Base-by-base conservation (phyloP, 345 rosid genomes). In the Brassica incana region DNA sequence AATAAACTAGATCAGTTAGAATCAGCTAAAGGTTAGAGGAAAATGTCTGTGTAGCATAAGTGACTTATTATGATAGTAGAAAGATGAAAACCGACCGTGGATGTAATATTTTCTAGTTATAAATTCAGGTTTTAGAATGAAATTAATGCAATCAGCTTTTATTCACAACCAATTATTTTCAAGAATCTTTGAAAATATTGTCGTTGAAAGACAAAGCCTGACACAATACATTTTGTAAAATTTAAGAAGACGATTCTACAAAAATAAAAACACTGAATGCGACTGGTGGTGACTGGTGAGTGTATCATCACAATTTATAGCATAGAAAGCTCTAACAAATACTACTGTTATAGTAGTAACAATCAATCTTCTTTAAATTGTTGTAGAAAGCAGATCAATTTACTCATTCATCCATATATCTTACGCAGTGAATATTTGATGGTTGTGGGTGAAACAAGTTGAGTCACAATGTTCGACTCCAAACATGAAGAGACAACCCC, bases 381-480 rank as follows among this genome's bases (percentile, higher is more conserved):
- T 40, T 61, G 67, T 61, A 38, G 48, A 11, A 64, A 64, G n/a
- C 10, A 64, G 3, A 64, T 65, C 27, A 4, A 8, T 29, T 48
- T 7, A 12, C 29, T 56, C 14, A 25, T 12, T 25, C 58, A 5
- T 60, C 65, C 18, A 30, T 5, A 30, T n/a, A 0, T 62, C 8
- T 67, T 25, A 6, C 35, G 52, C 35, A 67, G 29, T 40, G 23
- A 76, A 43, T 67, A 68, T 20, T n/a, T 58, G 63, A 69, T 30
- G 14, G 6, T 45, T 59, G 8, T 54, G 73, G n/a, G 59, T 68
- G 60, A 67, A 68, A 45, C 60, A 76, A 16, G 48, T 40, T 40
- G 48, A 45, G 43, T 72, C 71, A 18, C 35, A 38, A 48, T 58
- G 29, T 27, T 72, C 66, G 77, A 58, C 68, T 78, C 25, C 27